Percentiles rank a stretch among this genome's conserved stretches.
phyloP scores from a whole-genome alignment of 140 eudicot genomes.

The Stevia rebaudiana region DNA sequence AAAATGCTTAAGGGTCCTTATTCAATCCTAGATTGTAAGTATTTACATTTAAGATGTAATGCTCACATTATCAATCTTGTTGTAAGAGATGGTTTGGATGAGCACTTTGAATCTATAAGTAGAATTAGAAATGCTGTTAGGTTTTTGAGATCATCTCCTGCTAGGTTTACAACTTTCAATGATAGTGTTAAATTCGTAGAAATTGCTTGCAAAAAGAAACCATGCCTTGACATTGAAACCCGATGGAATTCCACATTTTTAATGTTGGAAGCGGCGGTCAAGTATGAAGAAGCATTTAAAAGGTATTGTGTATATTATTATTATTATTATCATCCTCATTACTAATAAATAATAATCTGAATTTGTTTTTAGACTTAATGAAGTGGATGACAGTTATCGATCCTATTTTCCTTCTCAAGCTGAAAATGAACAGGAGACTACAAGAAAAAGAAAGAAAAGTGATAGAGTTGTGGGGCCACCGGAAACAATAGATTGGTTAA shows the following conservation, averaged over 20 bases:
- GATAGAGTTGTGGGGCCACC: neutral
- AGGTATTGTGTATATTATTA: neutral
- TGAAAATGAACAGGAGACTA: neutral
- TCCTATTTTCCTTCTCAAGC: neutral
- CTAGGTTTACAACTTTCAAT: neutral
- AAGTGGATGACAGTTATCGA: neutral
- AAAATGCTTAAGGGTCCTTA: neutral
- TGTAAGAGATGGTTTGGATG: neutral
- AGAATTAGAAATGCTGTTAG: neutral
- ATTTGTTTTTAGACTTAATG: neutral
- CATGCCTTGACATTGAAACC: slow-evolving; percentile 5
- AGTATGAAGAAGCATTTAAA: neutral
- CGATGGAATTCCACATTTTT: neutral
- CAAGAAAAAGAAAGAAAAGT: neutral
- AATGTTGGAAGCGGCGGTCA: neutral
- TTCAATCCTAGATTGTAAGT: neutral
- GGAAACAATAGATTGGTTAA: neutral
- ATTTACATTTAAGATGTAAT: neutral
- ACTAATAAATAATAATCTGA: neutral
- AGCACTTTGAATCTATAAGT: neutral
- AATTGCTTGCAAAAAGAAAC: neutral
- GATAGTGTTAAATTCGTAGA: neutral
- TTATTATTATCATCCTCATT: no score
- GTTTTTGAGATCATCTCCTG: neutral
- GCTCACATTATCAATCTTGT: neutral